A percentile compares a stretch with the other conserved stretches of the same genome.
These are phyloP conservation scores for Cercospora canescens DNA, from an alignment of 2,329 filamentous ascomycete genomes.

Conservation along the genomic window DNA sequence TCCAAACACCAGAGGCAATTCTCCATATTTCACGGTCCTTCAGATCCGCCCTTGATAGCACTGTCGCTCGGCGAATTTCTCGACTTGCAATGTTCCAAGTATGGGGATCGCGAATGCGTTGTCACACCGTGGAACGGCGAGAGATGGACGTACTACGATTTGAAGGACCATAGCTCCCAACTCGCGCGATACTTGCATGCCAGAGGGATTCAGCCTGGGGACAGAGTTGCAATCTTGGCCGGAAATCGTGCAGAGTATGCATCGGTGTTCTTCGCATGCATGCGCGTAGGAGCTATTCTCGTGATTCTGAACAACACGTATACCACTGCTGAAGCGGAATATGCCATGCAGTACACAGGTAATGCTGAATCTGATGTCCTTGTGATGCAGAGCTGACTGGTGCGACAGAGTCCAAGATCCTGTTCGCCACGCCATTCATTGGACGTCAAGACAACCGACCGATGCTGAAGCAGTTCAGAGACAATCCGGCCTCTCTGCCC, in stretches of 20 bases:
- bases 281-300: conserved; percentile 52
- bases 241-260: conserved; percentile 59
- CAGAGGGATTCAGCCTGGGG: conserved; percentile 66
- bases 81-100: conserved; percentile 66
- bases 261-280: conserved; percentile 71
- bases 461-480: conserved; percentile 48
- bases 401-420: conserved; percentile 63
- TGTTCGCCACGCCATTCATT: conserved; percentile 72
- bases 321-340: conserved; percentile 69
- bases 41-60: conserved; percentile 68
- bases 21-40: conserved; percentile 67
- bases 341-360: conserved; percentile 71
- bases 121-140: conserved; percentile 75
- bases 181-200: conserved; percentile 56
- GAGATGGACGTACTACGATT: conserved; percentile 63
- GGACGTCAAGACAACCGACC: conserved; percentile 64
- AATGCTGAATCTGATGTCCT: conserved; percentile 14
- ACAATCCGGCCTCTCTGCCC: conserved; percentile 18
- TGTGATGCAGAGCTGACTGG: neutral
- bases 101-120: conserved; percentile 66
- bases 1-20: conserved; percentile 25
- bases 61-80: conserved; percentile 72
- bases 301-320: conserved; percentile 84
- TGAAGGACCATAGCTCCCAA: conserved; percentile 41
- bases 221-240: conserved; percentile 74